A percentile compares a stretch with the other conserved stretches of the same genome.
These are phyloP conservation scores for Obba rivulosa DNA, from an alignment of 768 basidiomycete species.

Conservation along the genomic window DNA sequence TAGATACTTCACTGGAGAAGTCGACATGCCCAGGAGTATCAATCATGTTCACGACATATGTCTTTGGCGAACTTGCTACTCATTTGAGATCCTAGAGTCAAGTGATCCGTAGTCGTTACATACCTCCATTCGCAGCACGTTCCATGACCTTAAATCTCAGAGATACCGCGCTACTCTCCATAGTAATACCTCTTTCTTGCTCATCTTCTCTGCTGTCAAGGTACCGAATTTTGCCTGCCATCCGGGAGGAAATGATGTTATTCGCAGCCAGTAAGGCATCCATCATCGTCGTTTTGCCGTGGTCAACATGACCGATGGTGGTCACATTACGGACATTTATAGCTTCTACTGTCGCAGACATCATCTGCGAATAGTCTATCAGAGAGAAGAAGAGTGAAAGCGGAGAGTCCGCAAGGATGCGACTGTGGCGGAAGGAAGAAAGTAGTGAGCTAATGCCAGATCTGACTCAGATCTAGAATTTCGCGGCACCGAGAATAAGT, in stretches of 20 bases:
- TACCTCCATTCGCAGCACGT: conserved; percentile 50
- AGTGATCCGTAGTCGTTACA: conserved; percentile 18
- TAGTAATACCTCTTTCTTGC: conserved; percentile 95
- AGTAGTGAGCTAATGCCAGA: too few species aligned
- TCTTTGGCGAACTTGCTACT: conserved; percentile 54
- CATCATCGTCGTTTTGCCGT: conserved; percentile 95
- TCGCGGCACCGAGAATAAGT: too few species aligned
- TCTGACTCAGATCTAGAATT: too few species aligned
- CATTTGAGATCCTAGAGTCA: conserved; percentile 24
- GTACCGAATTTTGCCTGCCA: conserved; percentile 96
- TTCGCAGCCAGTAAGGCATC: conserved; percentile 94
- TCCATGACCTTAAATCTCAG: conserved; percentile 81
- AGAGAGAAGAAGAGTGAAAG: too few species aligned
- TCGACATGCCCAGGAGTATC: conserved; percentile 99
- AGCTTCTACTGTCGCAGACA: conserved; percentile 11
- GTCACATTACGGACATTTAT: conserved; percentile 71
- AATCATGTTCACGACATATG: conserved; percentile 90
- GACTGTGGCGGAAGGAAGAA: too few species aligned
- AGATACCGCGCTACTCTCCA: conserved; percentile 96
- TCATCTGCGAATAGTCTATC: neutral
- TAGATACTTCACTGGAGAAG: conserved; percentile 95
- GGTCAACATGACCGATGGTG: conserved; percentile 87
- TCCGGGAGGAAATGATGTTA: conserved; percentile 90
- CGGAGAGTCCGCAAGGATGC: too few species aligned
- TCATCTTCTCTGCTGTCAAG: conserved; percentile 96